These are phyloP conservation scores for Angomonas deanei DNA, from an alignment of 208 protist genomes.

Conservation along the genomic window DNA sequence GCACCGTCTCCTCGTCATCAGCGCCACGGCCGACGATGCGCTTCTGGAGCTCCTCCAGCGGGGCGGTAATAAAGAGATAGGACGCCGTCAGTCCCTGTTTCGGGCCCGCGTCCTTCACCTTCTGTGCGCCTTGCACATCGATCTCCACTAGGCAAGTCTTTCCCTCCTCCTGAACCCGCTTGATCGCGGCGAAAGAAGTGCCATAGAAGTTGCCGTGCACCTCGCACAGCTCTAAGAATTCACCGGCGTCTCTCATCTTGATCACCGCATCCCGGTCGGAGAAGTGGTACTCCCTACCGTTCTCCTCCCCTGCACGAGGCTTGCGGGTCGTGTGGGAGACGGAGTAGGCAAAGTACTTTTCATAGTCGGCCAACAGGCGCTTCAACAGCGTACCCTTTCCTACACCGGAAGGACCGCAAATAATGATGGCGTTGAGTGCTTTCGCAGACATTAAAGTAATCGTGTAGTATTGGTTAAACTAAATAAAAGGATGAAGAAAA, in stretches of 20 bases:
- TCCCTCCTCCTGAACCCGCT: conserved; percentile 52
- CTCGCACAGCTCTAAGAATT: conserved; percentile 89
- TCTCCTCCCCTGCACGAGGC: conserved; percentile 73
- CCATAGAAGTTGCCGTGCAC: conserved; percentile 96
- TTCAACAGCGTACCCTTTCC: conserved; percentile 91
- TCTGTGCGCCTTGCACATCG: conserved; percentile 88
- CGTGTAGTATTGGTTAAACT: not conserved
- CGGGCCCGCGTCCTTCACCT: conserved; percentile 25
- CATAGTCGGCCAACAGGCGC: conserved; percentile 66
- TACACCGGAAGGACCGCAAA: conserved; percentile 90
- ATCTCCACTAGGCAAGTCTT: conserved; percentile 90
- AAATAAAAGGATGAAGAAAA: not conserved
- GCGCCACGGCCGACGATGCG: conserved; percentile 71
- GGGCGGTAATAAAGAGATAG: conserved; percentile 80
- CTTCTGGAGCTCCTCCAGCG: conserved; percentile 69
- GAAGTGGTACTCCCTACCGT: conserved; percentile 93
- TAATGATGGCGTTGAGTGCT: conserved; percentile 73
- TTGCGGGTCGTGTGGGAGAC: conserved; percentile 91
- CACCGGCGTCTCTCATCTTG: conserved; percentile 52
- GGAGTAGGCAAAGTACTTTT: conserved; percentile 81
- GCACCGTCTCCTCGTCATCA: conserved; percentile 68
- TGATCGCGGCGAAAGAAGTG: conserved; percentile 81
- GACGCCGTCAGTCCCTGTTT: conserved; percentile 23
- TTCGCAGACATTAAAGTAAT: conserved; percentile 6
- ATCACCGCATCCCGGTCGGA: conserved; percentile 50